Percentiles rank a stretch among this genome's conserved stretches.
Conservation (phyloP, 2,329 filamentous ascomycete genomes). For the Teratosphaeria destructans region DNA sequence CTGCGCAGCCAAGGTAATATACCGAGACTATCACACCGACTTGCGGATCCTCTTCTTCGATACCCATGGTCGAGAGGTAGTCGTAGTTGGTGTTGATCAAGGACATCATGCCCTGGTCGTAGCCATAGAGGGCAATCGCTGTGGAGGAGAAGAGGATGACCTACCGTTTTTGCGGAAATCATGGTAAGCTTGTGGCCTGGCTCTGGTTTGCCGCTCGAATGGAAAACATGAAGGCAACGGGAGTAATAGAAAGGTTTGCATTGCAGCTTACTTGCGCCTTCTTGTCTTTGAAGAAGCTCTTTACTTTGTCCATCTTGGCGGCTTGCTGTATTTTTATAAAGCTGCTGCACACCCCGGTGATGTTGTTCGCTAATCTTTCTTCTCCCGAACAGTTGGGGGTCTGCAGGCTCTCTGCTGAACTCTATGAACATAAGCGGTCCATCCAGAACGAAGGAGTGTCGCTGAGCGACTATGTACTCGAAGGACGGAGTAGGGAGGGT, state of each 20-base stretch:
- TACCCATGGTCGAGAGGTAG: slow-evolving; percentile 50
- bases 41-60: slow-evolving; percentile 39
- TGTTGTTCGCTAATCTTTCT: neutral
- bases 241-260: neutral
- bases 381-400: neutral
- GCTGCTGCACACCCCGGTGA: neutral
- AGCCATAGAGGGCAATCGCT: slow-evolving; percentile 45
- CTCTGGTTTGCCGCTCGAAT: neutral
- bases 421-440: neutral
- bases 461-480: neutral
- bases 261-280: slow-evolving; percentile 15
- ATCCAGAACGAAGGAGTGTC: neutral
- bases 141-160: slow-evolving; percentile 45
- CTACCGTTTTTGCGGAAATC: slow-evolving; percentile 18
- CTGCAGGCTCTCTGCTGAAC: neutral
- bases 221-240: neutral
- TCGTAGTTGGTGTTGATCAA: slow-evolving; percentile 45
- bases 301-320: slow-evolving; percentile 12
- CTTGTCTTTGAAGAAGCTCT: slow-evolving; percentile 18
- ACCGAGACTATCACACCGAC: slow-evolving; percentile 51
- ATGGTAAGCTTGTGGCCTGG: slow-evolving; percentile 3
- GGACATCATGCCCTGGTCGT: slow-evolving; percentile 39
- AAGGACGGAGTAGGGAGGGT: neutral
- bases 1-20: slow-evolving; percentile 52
- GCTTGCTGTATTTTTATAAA: neutral